A percentile compares a stretch with the other conserved stretches of the same genome.
Evolutionary conservation across 257 asterid genomes (phyloP).

Genomic region (Schizonepeta tenuifolia): DNA sequence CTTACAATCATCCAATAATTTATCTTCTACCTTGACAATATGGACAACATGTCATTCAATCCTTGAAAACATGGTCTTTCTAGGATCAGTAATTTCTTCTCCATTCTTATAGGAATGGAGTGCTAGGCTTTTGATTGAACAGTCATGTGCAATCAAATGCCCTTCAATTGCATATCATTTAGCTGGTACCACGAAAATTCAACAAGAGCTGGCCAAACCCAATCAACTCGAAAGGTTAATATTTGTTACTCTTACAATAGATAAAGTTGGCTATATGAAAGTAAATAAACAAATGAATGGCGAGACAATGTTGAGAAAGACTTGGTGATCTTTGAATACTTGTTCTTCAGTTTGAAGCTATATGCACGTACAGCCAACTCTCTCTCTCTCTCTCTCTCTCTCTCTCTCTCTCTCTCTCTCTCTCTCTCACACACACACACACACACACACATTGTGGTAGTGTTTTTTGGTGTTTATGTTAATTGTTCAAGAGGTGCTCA

Average conservation of each 20-base stretch:
- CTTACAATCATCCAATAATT: neutral
- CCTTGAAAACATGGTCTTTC: neutral
- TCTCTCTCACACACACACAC: too few relatives aligned
- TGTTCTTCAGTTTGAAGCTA: slow-evolving; percentile 18
- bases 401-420: too few relatives aligned
- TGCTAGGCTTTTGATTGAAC: slow-evolving; percentile 89
- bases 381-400: too few relatives aligned
- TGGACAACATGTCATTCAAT: neutral
- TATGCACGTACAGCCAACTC: too few relatives aligned
- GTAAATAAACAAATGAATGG: neutral
- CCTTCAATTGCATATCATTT: slow-evolving; percentile 95
- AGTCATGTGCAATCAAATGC: slow-evolving; percentile 86
- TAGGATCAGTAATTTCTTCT: slow-evolving; percentile 3
- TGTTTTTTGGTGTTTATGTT: neutral
- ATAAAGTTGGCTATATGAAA: neutral
- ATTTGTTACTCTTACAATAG: neutral
- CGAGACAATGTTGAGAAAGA: neutral
- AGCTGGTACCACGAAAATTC: slow-evolving; percentile 97
- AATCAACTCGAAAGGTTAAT: slow-evolving; percentile 84
- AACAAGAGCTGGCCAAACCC: slow-evolving; percentile 96
- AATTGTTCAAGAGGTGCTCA: neutral
- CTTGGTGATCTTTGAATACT: neutral
- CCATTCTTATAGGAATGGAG: slow-evolving; percentile 74
- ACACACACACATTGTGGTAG: too few relatives aligned
- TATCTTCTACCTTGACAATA: neutral